Conservation (phyloP, 306 rosid genomes). For the Potentilla sterilis region DNA sequence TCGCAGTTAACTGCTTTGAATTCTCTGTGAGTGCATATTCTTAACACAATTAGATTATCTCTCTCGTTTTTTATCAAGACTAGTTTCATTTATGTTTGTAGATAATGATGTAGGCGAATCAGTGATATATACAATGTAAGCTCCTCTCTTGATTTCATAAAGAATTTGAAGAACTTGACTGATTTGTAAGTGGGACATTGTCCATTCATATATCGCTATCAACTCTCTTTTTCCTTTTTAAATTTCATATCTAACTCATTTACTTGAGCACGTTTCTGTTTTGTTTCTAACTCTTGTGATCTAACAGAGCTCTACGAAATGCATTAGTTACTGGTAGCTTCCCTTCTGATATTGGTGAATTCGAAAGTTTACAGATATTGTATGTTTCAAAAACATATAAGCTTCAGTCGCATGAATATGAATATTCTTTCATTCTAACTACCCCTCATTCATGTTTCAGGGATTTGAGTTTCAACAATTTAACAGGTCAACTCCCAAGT, state of each 20-base stretch:
- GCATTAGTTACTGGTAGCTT: conserved; percentile 25
- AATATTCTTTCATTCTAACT: neutral
- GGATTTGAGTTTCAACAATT: conserved; percentile 32
- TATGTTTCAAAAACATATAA: conserved; percentile 2
- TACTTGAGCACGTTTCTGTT: no score
- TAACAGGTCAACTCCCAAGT: conserved; percentile 30
- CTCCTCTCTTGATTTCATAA: conserved; percentile 31
- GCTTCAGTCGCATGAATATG: neutral
- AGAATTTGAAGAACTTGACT: conserved; percentile 15
- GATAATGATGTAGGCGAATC: conserved; percentile 23
- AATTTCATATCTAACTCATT: no score
- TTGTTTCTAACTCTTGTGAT: no score
- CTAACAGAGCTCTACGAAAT: conserved; percentile 26
- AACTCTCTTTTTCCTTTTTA: no score
- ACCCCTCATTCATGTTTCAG: neutral
- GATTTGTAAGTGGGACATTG: conserved; percentile 25
- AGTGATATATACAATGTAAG: conserved; percentile 29
- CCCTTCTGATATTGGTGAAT: conserved; percentile 27
- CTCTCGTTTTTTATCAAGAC: neutral
- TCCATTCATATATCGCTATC: neutral
- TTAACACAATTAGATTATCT: neutral
- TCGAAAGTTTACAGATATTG: conserved; percentile 10
- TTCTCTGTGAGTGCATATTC: conserved; percentile 19
- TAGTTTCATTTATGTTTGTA: neutral
- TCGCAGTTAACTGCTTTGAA: conserved; percentile 17